phyloP scores from a whole-genome alignment of 2,329 filamentous ascomycete species.

The Colletotrichum musae region DNA sequence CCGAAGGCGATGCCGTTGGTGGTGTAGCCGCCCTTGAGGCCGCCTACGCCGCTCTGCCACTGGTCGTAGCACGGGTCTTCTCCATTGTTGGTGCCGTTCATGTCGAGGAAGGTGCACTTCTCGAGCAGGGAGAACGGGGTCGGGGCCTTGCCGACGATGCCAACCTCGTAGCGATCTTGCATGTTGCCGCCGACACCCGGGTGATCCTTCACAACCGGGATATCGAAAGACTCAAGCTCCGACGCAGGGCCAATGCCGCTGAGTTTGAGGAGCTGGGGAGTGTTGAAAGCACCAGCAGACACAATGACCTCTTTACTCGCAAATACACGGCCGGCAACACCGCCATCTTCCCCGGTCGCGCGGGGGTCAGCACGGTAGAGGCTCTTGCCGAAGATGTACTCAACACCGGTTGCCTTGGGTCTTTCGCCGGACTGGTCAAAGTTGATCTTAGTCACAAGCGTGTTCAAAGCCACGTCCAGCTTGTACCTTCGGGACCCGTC shows the following conservation, averaged over 20 bases:
- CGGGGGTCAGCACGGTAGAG: constrained; percentile 60
- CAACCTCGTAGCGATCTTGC: constrained; percentile 58
- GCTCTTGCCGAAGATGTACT: constrained; percentile 57
- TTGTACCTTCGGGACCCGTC: constrained; percentile 60
- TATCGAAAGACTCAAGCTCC: constrained; percentile 60
- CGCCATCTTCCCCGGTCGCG: constrained; percentile 42
- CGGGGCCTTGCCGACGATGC: constrained; percentile 41
- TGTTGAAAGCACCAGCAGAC: constrained; percentile 63
- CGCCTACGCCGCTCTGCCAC: constrained; percentile 50
- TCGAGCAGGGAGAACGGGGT: constrained; percentile 47
- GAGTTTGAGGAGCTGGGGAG: constrained; percentile 66
- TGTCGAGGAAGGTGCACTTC: constrained; percentile 51
- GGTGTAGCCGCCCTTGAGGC: constrained; percentile 51
- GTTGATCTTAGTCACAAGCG: constrained; percentile 55
- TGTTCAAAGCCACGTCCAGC: constrained; percentile 49
- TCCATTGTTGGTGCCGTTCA: constrained; percentile 35
- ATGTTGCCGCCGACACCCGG: constrained; percentile 67
- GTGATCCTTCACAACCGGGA: constrained; percentile 60
- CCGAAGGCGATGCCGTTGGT: constrained; percentile 70
- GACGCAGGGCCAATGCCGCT: constrained; percentile 63
- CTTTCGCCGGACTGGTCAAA: constrained; percentile 49
- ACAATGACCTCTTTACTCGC: constrained; percentile 63
- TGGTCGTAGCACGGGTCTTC: constrained; percentile 54
- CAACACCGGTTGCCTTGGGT: constrained; percentile 57
- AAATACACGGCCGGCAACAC: constrained; percentile 41